A percentile compares a stretch with the other conserved stretches of the same genome.
phyloP scores from a whole-genome alignment of 2,329 filamentous ascomycete genomes.

The Fonsecaea erecta region DNA sequence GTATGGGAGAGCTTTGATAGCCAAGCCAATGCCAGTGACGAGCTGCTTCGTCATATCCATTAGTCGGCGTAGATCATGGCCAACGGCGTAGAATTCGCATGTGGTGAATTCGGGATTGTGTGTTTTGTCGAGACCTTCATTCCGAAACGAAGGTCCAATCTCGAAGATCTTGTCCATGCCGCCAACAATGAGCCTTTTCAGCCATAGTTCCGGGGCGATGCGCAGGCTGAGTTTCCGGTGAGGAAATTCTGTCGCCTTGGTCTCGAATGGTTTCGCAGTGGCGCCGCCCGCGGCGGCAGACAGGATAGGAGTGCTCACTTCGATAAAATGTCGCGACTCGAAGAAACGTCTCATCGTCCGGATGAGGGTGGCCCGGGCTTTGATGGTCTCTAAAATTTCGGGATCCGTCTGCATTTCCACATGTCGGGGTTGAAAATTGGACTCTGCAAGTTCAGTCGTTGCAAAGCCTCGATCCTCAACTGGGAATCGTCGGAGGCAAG shows the following conservation, averaged over 20 bases:
- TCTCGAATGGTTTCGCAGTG: conserved; percentile 82
- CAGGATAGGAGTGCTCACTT: conserved; percentile 90
- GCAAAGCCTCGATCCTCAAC: conserved; percentile 43
- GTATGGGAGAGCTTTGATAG: conserved; percentile 2
- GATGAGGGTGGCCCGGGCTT: conserved; percentile 74
- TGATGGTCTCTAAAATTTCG: conserved; percentile 69
- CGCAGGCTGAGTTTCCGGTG: conserved; percentile 74
- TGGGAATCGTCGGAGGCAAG: conserved; percentile 79
- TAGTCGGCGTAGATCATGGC: conserved; percentile 59
- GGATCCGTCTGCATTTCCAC: conserved; percentile 82
- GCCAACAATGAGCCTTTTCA: conserved; percentile 88
- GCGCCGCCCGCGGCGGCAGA: conserved; percentile 84
- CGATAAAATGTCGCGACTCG: conserved; percentile 72
- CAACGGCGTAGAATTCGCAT: conserved; percentile 94
- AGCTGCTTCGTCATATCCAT: conserved; percentile 32
- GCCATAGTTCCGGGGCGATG: conserved; percentile 92
- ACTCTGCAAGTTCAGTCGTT: conserved; percentile 60
- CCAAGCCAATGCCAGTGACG: conserved; percentile 15
- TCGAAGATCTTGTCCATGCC: conserved; percentile 90
- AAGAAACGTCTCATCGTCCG: conserved; percentile 76
- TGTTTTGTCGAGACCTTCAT: conserved; percentile 84
- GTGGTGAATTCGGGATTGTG: conserved; percentile 98
- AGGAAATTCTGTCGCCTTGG: conserved; percentile 74
- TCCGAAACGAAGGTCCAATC: conserved; percentile 88
- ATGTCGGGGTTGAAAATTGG: conserved; percentile 61